Percentiles rank a stretch among this genome's conserved stretches.
Evolutionary conservation across 2,329 filamentous ascomycete species (phyloP).

Genomic region (Penicillium sp.): DNA sequence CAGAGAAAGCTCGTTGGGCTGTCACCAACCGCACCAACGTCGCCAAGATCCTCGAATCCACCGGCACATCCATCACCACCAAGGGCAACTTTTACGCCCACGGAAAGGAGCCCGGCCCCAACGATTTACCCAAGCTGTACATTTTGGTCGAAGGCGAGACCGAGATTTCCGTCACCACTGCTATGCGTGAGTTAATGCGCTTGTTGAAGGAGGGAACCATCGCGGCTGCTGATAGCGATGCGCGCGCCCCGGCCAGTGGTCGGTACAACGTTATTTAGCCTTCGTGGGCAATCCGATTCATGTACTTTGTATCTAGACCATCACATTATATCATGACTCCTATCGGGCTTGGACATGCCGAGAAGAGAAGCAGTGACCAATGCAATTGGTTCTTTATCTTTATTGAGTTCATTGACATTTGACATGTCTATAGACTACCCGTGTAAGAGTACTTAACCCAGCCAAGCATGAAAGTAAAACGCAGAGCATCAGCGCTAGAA

Average conservation of each 20-base stretch:
- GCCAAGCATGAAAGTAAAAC: no score
- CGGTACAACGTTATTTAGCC: conserved; percentile 75
- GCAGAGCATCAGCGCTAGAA: no score
- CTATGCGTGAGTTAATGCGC: conserved; percentile 83
- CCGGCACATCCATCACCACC: conserved; percentile 92
- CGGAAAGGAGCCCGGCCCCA: conserved; percentile 71
- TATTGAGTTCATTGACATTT: no score
- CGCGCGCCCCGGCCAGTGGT: conserved; percentile 69
- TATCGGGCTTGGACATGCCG: neutral
- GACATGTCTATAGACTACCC: no score
- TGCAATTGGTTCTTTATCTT: neutral
- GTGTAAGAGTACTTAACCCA: no score
- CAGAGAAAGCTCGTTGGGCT: conserved; percentile 90
- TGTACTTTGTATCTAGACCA: neutral
- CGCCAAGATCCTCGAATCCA: conserved; percentile 92
- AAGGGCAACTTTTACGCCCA: conserved; percentile 85
- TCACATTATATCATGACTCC: no score
- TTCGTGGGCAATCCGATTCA: neutral
- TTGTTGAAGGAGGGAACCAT: conserved; percentile 85
- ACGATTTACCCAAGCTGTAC: conserved; percentile 86
- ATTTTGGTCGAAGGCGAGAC: conserved; percentile 97
- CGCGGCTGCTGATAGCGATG: conserved; percentile 81
- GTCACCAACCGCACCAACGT: conserved; percentile 98
- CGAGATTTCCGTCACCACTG: conserved; percentile 82
- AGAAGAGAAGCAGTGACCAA: neutral